Evolutionary conservation across 768 basidiomycete species (phyloP).

Genomic region (Tricholoma terreum): DNA sequence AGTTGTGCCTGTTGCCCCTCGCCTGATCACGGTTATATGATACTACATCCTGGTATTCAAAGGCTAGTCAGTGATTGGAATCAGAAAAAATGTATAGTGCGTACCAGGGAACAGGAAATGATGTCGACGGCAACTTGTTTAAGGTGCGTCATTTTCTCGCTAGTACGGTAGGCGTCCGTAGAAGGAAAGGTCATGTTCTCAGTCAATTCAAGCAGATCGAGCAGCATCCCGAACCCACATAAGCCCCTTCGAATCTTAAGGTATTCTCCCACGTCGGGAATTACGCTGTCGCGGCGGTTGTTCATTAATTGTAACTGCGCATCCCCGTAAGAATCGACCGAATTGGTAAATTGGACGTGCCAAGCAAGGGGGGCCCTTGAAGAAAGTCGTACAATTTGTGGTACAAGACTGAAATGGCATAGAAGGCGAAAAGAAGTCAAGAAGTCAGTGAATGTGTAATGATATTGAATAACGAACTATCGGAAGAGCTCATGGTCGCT

Average conservation of each 20-base stretch:
- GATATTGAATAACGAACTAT: slow-evolving; percentile 28
- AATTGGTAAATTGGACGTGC: slow-evolving; percentile 39
- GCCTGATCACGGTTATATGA: slow-evolving; percentile 49
- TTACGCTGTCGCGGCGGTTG: slow-evolving; percentile 20
- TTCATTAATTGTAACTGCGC: slow-evolving; percentile 30
- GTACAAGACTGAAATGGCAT: slow-evolving; percentile 32
- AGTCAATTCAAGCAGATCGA: slow-evolving; percentile 52
- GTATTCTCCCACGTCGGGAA: slow-evolving; percentile 46
- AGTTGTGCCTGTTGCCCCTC: slow-evolving; percentile 36
- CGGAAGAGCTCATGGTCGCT: slow-evolving; percentile 30
- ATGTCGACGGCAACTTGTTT: slow-evolving; percentile 45
- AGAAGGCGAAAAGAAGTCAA: slow-evolving; percentile 2
- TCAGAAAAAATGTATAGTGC: slow-evolving; percentile 10
- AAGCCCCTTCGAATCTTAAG: slow-evolving; percentile 44
- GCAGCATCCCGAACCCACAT: slow-evolving; percentile 46
- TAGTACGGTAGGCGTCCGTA: slow-evolving; percentile 16
- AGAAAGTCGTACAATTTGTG: slow-evolving; percentile 33
- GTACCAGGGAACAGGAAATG: slow-evolving; percentile 52
- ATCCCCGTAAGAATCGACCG: slow-evolving; percentile 31
- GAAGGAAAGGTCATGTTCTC: slow-evolving; percentile 43
- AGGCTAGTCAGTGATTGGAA: background rate
- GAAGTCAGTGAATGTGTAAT: slow-evolving; percentile 5
- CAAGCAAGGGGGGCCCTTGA: slow-evolving; percentile 33
- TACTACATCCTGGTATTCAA: slow-evolving; percentile 48
- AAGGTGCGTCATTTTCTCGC: slow-evolving; percentile 29